Evolutionary conservation across 2,329 filamentous ascomycete species (phyloP).

Genomic region (Aspergillus melleus): DNA sequence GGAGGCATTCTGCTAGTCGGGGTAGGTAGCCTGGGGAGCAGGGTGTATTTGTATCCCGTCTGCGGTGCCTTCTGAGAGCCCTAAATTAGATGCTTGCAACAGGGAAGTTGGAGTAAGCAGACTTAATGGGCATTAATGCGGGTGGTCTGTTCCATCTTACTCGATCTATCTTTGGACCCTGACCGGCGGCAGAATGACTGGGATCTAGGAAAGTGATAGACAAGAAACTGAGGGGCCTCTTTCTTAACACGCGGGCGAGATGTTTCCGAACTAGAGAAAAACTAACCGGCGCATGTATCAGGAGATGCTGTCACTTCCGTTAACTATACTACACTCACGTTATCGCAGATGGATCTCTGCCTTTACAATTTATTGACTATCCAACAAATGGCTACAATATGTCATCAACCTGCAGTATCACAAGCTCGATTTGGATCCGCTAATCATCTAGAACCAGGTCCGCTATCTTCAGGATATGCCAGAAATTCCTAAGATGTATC

Average conservation of each 20-base stretch:
- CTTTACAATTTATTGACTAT: too few species aligned
- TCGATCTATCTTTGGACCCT: conserved; percentile 1
- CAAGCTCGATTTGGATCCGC: too few species aligned
- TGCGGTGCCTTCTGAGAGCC: not conserved
- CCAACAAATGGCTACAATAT: too few species aligned
- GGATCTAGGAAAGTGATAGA: conserved; percentile 5
- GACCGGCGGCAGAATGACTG: conserved; percentile 1
- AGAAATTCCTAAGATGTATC: too few species aligned
- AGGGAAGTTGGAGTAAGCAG: conserved; percentile 2
- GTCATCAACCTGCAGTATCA: too few species aligned
- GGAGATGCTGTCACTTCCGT: too few species aligned
- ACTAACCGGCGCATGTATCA: not conserved
- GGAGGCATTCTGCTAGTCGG: conserved; percentile 6
- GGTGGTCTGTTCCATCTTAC: not conserved
- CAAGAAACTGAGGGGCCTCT: conserved; percentile 4
- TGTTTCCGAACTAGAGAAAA: not conserved
- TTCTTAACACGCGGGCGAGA: not conserved
- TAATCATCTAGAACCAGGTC: too few species aligned
- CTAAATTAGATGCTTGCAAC: conserved; percentile 6
- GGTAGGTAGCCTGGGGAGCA: not conserved
- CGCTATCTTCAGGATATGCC: too few species aligned
- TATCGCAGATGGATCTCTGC: too few species aligned
- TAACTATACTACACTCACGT: too few species aligned
- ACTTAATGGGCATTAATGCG: not conserved
- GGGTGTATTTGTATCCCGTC: conserved; percentile 5